Percentiles rank a stretch among this genome's conserved stretches.
These are phyloP conservation scores for Zelopaecilomyces penicillatus DNA, from an alignment of 2,329 filamentous ascomycete genomes.

Conservation along the genomic window DNA sequence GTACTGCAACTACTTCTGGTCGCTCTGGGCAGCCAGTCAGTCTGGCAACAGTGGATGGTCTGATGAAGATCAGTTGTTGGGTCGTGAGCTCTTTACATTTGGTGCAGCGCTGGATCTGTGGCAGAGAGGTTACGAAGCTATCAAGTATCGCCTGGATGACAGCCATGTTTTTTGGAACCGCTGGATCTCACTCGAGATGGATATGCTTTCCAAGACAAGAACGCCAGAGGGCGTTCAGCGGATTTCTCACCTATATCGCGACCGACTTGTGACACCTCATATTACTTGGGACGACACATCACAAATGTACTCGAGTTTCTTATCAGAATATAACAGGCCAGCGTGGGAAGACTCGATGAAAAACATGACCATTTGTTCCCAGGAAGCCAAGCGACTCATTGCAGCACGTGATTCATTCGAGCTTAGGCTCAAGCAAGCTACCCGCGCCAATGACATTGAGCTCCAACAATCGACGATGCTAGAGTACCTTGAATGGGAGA, in stretches of 20 bases:
- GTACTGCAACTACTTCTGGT: constrained; percentile 72
- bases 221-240: constrained; percentile 51
- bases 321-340: constrained; percentile 61
- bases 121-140: constrained; percentile 62
- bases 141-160: constrained; percentile 66
- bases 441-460: constrained; percentile 46
- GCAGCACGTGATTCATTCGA: constrained; percentile 59
- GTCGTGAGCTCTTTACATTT: constrained; percentile 63
- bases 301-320: constrained; percentile 64
- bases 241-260: constrained; percentile 60
- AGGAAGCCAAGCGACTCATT: constrained; percentile 56
- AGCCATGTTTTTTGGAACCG: constrained; percentile 74
- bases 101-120: constrained; percentile 60
- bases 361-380: constrained; percentile 53
- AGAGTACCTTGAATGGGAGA: constrained; percentile 83
- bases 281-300: constrained; percentile 67
- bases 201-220: constrained; percentile 51
- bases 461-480: constrained; percentile 43
- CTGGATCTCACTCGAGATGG: constrained; percentile 64
- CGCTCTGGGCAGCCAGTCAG: constrained; percentile 58
- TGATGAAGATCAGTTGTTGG: constrained; percentile 60
- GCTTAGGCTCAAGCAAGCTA: constrained; percentile 52
- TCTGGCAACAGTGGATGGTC: constrained; percentile 46
- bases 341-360: constrained; percentile 70
- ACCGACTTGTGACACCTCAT: constrained; percentile 66